Percentiles rank a stretch among this genome's conserved stretches.
Conservation (phyloP, 176 grass and related monocot species). For the Musa troglodytarum region DNA sequence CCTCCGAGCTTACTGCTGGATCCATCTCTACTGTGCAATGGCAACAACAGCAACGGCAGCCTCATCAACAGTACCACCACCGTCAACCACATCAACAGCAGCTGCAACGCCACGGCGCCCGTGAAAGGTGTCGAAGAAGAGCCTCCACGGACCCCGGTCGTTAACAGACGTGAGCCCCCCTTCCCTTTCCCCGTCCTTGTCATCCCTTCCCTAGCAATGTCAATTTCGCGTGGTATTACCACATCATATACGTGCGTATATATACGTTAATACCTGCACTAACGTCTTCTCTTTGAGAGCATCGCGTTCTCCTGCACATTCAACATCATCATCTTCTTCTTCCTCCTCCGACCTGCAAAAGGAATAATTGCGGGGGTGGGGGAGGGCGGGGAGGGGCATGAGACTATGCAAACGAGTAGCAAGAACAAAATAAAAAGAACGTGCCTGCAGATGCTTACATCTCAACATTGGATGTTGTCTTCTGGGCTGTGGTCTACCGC, state of each 20-base stretch:
- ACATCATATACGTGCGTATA: no score
- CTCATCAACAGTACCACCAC: constrained; percentile 40
- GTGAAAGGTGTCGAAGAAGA: constrained; percentile 52
- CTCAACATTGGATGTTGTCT: background rate
- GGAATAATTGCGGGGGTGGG: background rate
- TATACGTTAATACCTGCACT: no score
- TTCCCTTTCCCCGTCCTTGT: no score
- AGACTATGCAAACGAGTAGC: background rate
- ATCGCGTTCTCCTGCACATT: no score
- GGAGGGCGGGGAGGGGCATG: background rate
- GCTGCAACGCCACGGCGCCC: constrained; percentile 12
- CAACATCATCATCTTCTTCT: no score
- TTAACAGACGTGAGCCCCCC: constrained; percentile 60
- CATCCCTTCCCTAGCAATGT: no score
- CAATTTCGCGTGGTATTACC: no score
- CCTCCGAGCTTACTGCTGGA: constrained; percentile 43
- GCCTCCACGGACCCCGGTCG: constrained; percentile 37
- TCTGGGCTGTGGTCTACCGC: background rate
- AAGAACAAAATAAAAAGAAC: background rate
- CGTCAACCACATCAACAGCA: constrained; percentile 26
- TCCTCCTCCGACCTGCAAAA: background rate
- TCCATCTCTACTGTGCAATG: constrained; percentile 14
- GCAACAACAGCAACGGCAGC: constrained; percentile 8
- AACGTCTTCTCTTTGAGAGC: no score
- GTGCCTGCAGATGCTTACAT: background rate